Conservation (phyloP, 192 early-diverging fungal genomes). For the Mortierella alpina region DNA sequence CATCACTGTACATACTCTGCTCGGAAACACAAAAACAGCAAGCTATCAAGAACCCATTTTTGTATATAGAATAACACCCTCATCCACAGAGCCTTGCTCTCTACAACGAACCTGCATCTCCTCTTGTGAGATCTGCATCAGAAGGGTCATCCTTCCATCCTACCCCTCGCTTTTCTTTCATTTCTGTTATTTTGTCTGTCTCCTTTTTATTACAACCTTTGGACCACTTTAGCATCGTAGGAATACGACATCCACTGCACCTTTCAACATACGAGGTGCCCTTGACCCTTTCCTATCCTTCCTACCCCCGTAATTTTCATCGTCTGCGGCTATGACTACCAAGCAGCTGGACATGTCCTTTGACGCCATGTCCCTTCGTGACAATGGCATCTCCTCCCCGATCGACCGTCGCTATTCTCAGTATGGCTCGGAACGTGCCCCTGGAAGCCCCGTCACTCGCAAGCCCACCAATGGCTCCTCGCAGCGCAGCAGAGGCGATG, state of each 20-base stretch:
- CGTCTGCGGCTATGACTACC: slow-evolving; percentile 42
- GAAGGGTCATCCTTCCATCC: not conserved
- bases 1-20: slow-evolving; percentile 2
- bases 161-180: slow-evolving; percentile 1
- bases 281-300: not conserved
- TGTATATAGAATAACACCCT: slow-evolving; percentile 5
- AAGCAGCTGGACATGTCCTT: slow-evolving; percentile 52
- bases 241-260: too few species aligned
- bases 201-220: slow-evolving; percentile 9
- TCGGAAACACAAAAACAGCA: not conserved
- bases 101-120: too few species aligned
- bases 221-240: not conserved
- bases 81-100: not conserved
- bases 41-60: slow-evolving; percentile 5
- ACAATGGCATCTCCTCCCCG: slow-evolving; percentile 42
- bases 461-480: slow-evolving; percentile 40
- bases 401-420: slow-evolving; percentile 48
- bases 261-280: slow-evolving; percentile 7
- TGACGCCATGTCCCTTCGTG: slow-evolving; percentile 49
- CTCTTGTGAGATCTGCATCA: not conserved
- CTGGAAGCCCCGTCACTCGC: slow-evolving; percentile 31
- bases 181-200: not conserved
- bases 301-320: not conserved
- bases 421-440: slow-evolving; percentile 47
- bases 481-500: slow-evolving; percentile 40